phyloP scores from a whole-genome alignment of 2,329 filamentous ascomycete genomes.

The Knoxdaviesia proteae region DNA sequence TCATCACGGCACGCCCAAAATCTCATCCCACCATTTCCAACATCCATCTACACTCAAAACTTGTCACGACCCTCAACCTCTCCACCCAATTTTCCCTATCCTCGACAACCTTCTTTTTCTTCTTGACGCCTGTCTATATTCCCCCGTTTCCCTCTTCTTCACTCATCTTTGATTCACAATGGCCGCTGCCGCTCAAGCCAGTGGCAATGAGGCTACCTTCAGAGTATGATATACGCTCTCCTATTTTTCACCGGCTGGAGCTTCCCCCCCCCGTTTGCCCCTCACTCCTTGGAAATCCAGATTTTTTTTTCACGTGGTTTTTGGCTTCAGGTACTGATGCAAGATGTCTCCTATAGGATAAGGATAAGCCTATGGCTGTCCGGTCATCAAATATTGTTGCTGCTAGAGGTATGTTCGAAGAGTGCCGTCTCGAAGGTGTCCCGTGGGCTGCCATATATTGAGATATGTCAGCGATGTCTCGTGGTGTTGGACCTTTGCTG shows the following conservation, averaged over 20 bases:
- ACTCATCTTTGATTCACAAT: conserved; percentile 1
- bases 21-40: too few species aligned
- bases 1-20: too few species aligned
- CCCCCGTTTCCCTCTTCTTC: too few species aligned
- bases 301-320: too few species aligned
- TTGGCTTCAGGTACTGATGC: too few species aligned
- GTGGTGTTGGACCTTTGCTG: not conserved
- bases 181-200: conserved; percentile 5
- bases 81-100: too few species aligned
- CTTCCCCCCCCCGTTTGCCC: conserved; percentile 4
- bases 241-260: conserved; percentile 5
- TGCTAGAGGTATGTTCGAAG: conserved; percentile 49
- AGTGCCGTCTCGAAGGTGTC: not conserved
- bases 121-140: too few species aligned
- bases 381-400: conserved; percentile 93
- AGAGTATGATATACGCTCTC: conserved; percentile 19
- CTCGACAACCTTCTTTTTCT: too few species aligned
- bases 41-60: too few species aligned
- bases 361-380: conserved; percentile 97
- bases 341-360: conserved; percentile 30
- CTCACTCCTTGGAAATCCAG: too few species aligned
- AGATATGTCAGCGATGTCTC: not conserved
- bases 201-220: conserved; percentile 29
- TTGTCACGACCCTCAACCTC: too few species aligned
- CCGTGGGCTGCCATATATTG: not conserved